These are phyloP conservation scores for Berberis thunbergii DNA, from an alignment of 164 flowering plant species.

Conservation along the genomic window DNA sequence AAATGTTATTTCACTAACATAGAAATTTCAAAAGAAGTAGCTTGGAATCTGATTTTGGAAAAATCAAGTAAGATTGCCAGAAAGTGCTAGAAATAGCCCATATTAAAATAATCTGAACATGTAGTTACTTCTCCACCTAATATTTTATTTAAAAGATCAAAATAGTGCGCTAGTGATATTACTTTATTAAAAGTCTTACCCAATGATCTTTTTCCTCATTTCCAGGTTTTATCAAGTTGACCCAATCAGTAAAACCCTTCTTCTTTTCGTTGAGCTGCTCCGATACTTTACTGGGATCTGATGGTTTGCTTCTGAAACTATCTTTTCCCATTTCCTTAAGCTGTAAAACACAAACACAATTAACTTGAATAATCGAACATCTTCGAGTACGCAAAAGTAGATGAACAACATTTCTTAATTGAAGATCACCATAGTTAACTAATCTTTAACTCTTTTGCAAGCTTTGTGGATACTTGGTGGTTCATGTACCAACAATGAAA, in stretches of 20 bases:
- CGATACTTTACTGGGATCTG: constrained; percentile 40
- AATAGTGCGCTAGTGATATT: too few species aligned
- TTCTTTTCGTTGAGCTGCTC: constrained; percentile 65
- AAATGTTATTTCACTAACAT: too few species aligned
- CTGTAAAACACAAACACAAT: constrained; percentile 28
- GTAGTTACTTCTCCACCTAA: too few species aligned
- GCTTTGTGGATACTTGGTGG: too few species aligned
- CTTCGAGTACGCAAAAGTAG: neutral
- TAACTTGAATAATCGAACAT: neutral
- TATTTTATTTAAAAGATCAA: too few species aligned
- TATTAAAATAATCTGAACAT: too few species aligned
- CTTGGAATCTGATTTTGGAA: too few species aligned
- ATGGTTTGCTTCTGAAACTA: constrained; percentile 29
- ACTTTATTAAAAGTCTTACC: constrained; percentile 32
- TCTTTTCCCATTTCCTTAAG: constrained; percentile 83
- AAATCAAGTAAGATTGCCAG: too few species aligned
- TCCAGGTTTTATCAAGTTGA: constrained; percentile 71
- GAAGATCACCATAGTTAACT: neutral
- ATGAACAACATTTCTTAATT: neutral
- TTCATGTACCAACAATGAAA: too few species aligned
- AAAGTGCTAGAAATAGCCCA: too few species aligned
- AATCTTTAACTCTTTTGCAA: too few species aligned
- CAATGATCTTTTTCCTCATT: constrained; percentile 98
- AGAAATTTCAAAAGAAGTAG: too few species aligned
- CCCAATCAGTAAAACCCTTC: constrained; percentile 81